phyloP scores from a whole-genome alignment of 1,139 yeast genomes.

The Geotrichum australiense region DNA sequence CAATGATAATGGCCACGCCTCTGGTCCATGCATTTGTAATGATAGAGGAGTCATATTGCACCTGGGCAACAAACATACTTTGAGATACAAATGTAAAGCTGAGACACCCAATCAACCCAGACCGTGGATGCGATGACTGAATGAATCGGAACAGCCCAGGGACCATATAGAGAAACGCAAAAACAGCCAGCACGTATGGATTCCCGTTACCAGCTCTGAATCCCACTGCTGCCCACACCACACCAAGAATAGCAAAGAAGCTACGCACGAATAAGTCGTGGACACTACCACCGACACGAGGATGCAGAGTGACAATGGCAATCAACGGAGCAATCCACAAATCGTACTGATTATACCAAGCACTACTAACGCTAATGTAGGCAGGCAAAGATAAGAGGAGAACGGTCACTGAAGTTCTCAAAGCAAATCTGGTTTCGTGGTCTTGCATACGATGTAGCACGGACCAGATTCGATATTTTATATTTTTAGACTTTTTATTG shows the following conservation, averaged over 20 bases:
- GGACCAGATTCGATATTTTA: constrained; percentile 35
- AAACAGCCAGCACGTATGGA: constrained; percentile 38
- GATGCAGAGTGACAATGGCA: constrained; percentile 38
- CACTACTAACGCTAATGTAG: constrained; percentile 37
- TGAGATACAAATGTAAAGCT: constrained; percentile 39
- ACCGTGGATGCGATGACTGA: constrained; percentile 35
- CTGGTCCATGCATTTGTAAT: constrained; percentile 37
- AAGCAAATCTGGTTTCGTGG: constrained; percentile 40
- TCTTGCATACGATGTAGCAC: constrained; percentile 33
- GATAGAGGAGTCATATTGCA: constrained; percentile 10
- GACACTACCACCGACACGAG: constrained; percentile 41
- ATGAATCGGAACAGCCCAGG: constrained; percentile 35
- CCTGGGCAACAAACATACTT: constrained; percentile 24
- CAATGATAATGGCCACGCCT: constrained; percentile 37
- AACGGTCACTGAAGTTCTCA: constrained; percentile 36
- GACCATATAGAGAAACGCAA: constrained; percentile 36
- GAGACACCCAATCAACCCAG: constrained; percentile 39
- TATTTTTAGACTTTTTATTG: no score
- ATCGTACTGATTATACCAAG: constrained; percentile 40
- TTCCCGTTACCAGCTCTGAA: constrained; percentile 36
- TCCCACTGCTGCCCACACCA: constrained; percentile 44
- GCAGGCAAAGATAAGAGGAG: constrained; percentile 39
- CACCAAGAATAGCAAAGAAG: constrained; percentile 36
- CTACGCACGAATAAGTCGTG: constrained; percentile 35
- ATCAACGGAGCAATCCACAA: constrained; percentile 41